Evolutionary conservation across 352 stramenopile genomes (phyloP).

Genomic region (Blastocystis sp.): DNA sequence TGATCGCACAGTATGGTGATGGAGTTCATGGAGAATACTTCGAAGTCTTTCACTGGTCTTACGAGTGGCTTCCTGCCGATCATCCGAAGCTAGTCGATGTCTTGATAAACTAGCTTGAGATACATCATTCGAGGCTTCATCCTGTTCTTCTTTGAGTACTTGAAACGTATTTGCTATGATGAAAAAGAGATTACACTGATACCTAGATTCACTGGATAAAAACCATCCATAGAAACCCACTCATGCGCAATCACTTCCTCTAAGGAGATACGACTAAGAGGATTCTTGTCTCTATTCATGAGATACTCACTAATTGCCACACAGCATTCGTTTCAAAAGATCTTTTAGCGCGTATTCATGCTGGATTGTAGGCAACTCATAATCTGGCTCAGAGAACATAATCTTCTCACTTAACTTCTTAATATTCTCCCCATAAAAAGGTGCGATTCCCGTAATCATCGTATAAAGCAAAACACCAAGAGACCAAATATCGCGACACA

Average conservation of each 20-base stretch:
- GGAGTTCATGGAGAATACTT: too few species aligned
- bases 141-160: not conserved
- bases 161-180: not conserved
- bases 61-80: too few species aligned
- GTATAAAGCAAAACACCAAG: conserved; percentile 66
- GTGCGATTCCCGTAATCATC: conserved; percentile 78
- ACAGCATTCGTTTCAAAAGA: conserved; percentile 82
- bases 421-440: conserved; percentile 84
- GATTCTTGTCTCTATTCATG: conserved; percentile 76
- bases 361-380: conserved; percentile 77
- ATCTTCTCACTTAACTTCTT: conserved; percentile 81
- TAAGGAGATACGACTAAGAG: conserved; percentile 77
- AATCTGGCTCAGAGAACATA: conserved; percentile 82
- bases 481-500: conserved; percentile 47
- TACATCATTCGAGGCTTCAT: not conserved
- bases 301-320: not conserved
- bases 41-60: too few species aligned
- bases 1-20: too few species aligned
- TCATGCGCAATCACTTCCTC: conserved; percentile 83
- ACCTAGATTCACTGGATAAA: conserved; percentile 72
- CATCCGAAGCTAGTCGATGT: too few species aligned
- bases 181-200: not conserved
- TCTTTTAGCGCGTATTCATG: conserved; percentile 81
- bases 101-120: too few species aligned
- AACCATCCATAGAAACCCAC: conserved; percentile 87